Conservation (phyloP, 2,329 filamentous ascomycete genomes). For the Emergomyces orientalis region DNA sequence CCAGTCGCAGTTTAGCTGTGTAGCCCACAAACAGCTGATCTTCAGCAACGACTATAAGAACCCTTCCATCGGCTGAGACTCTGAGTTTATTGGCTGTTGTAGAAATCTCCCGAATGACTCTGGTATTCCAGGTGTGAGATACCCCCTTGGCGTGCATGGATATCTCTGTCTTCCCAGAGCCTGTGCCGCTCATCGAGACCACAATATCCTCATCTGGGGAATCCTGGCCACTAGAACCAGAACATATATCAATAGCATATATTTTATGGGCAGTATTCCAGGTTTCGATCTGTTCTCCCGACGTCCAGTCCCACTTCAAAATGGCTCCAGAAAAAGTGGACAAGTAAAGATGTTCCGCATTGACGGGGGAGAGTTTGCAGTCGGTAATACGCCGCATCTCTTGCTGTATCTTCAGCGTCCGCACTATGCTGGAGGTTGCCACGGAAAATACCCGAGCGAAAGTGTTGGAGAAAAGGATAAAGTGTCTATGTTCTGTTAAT, state of each 20-base stretch:
- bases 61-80: slow-evolving; percentile 24
- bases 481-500: slow-evolving; percentile 42
- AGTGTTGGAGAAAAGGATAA: slow-evolving; percentile 66
- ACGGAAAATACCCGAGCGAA: slow-evolving; percentile 74
- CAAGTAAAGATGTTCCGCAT: slow-evolving; percentile 46
- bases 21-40: slow-evolving; percentile 52
- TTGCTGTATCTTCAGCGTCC: slow-evolving; percentile 54
- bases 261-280: slow-evolving; percentile 37
- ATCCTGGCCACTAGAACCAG: slow-evolving; percentile 18
- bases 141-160: slow-evolving; percentile 14
- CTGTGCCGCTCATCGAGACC: slow-evolving; percentile 32
- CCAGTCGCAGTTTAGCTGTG: slow-evolving; percentile 27
- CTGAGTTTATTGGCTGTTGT: slow-evolving; percentile 24
- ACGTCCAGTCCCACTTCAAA: slow-evolving; percentile 51
- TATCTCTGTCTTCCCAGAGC: slow-evolving; percentile 29
- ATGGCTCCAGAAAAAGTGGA: slow-evolving; percentile 44
- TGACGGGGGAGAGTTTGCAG: slow-evolving; percentile 43
- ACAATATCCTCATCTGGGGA: slow-evolving; percentile 24
- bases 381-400: slow-evolving; percentile 40
- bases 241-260: slow-evolving; percentile 22
- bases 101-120: slow-evolving; percentile 24
- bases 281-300: slow-evolving; percentile 35
- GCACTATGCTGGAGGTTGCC: slow-evolving; percentile 67
- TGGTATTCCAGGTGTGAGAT: slow-evolving; percentile 16
- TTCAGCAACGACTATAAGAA: slow-evolving; percentile 33